A percentile compares a stretch with the other conserved stretches of the same genome.
phyloP scores from a whole-genome alignment of 2,329 filamentous ascomycete species.

The Sphaerulina vaccinii region DNA sequence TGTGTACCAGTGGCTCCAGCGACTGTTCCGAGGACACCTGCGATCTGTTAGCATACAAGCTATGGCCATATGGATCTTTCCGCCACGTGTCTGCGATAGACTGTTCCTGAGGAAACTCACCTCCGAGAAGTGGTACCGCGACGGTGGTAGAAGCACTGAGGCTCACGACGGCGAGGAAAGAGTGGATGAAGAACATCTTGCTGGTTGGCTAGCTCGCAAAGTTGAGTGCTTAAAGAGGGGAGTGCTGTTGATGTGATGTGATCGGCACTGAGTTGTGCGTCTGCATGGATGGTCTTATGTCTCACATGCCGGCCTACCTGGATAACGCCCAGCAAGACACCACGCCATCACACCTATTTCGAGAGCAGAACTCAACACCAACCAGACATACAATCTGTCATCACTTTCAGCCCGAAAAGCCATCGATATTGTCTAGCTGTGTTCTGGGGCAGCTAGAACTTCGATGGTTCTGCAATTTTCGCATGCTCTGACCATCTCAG shows the following conservation, averaged over 20 bases:
- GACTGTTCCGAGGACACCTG: background rate
- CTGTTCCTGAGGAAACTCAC: too few relatives aligned
- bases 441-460: background rate
- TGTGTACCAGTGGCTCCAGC: slow-evolving; percentile 5
- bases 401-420: background rate
- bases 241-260: background rate
- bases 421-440: background rate
- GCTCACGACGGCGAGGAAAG: background rate
- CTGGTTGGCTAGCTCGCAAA: background rate
- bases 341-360: background rate
- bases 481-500: too few relatives aligned
- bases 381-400: background rate
- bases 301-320: background rate
- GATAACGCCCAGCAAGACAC: background rate
- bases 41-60: too few relatives aligned
- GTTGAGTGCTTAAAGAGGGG: background rate
- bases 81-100: too few relatives aligned
- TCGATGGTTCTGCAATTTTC: background rate
- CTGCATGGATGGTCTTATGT: background rate
- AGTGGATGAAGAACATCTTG: slow-evolving; percentile 4
- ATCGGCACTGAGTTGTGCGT: background rate
- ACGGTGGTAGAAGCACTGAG: background rate
- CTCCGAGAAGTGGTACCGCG: slow-evolving; percentile 4
- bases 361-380: background rate
- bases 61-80: too few relatives aligned